A percentile compares a stretch with the other conserved stretches of the same genome.
Evolutionary conservation across 352 stramenopile species (phyloP).

Genomic region (Phytophthora hybrid): DNA sequence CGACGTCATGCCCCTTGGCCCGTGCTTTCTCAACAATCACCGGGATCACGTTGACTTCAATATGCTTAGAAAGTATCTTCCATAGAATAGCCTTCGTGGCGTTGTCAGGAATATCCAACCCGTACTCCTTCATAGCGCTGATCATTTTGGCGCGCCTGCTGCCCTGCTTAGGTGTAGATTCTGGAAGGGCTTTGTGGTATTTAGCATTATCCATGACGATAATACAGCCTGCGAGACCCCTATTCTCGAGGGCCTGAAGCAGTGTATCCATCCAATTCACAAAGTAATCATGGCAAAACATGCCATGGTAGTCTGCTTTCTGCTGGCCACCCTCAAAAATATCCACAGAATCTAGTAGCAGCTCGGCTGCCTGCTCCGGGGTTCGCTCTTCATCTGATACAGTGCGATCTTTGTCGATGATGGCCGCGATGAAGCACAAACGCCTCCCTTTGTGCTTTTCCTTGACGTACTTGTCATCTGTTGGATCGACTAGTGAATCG

Average conservation of each 20-base stretch:
- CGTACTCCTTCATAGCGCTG: background rate
- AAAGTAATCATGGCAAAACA: slow-evolving; percentile 31
- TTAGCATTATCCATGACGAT: slow-evolving; percentile 27
- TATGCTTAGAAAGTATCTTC: background rate
- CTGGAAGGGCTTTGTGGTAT: slow-evolving; percentile 9
- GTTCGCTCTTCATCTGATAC: slow-evolving; percentile 8
- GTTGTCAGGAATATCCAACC: background rate
- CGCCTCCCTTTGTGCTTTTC: background rate
- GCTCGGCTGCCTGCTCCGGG: background rate
- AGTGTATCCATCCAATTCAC: slow-evolving; percentile 22
- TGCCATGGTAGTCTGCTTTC: slow-evolving; percentile 18
- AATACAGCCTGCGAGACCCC: slow-evolving; percentile 5
- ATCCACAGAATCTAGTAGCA: slow-evolving; percentile 9
- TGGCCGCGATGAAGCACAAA: background rate
- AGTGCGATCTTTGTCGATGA: background rate
- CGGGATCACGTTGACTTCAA: background rate
- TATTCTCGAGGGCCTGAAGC: background rate
- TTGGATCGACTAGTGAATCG: slow-evolving; percentile 23
- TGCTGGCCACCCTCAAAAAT: slow-evolving; percentile 31
- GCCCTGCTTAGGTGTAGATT: background rate
- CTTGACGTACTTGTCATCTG: slow-evolving; percentile 17
- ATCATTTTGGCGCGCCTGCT: slow-evolving; percentile 3
- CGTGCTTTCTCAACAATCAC: background rate
- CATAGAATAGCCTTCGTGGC: background rate
- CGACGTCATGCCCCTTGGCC: background rate